phyloP scores from a whole-genome alignment of 495 filamentous ascomycete genomes.

The Neurospora sp. region DNA sequence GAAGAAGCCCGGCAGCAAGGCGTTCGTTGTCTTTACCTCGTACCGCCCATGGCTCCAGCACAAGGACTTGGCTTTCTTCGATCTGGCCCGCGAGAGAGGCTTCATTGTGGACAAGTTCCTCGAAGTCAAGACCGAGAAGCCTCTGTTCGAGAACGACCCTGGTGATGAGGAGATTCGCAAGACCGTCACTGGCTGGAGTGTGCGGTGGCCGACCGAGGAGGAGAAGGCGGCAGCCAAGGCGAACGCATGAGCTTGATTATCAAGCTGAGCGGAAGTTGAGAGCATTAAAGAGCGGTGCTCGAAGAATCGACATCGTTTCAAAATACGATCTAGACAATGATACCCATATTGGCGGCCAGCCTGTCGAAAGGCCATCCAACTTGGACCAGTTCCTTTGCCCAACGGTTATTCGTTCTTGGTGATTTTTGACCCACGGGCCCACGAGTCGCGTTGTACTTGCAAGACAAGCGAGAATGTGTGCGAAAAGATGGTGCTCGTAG shows the following conservation, averaged over 20 bases:
- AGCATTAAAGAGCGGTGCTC: not conserved
- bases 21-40: slow-evolving; percentile 85
- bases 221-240: slow-evolving; percentile 1
- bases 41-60: slow-evolving; percentile 84
- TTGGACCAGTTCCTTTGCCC: not conserved
- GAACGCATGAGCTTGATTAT: not conserved
- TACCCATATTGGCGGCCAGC: not conserved
- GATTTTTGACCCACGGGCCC: not conserved
- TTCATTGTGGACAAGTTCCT: slow-evolving; percentile 68
- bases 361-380: not conserved
- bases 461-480: slow-evolving; percentile 6
- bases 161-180: slow-evolving; percentile 67
- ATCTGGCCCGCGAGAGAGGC: slow-evolving; percentile 53
- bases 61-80: slow-evolving; percentile 80
- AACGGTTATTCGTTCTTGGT: not conserved
- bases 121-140: slow-evolving; percentile 68
- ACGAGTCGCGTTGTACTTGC: slow-evolving; percentile 1
- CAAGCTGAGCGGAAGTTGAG: not conserved
- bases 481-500: slow-evolving; percentile 8
- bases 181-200: slow-evolving; percentile 72
- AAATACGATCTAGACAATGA: not conserved
- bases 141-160: slow-evolving; percentile 80
- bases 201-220: slow-evolving; percentile 39
- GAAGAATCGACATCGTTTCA: not conserved
- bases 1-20: slow-evolving; percentile 42